Evolutionary conservation across 2,329 filamentous ascomycete species (phyloP).

Genomic region (Exophiala lecanii-corni): DNA sequence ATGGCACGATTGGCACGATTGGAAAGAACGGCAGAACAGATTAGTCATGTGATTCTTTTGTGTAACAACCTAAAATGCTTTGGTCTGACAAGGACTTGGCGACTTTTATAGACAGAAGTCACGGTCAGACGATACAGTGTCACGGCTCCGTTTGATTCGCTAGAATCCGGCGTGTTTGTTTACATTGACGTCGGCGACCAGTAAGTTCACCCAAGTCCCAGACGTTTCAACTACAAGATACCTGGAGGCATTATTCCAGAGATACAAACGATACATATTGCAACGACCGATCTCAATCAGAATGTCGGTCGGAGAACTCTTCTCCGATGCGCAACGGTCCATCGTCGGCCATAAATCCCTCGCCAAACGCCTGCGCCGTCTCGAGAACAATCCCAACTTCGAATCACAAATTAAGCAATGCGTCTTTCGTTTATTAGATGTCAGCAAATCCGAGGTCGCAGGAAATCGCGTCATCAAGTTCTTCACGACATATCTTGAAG

Average conservation of each 20-base stretch:
- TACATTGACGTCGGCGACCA: background rate
- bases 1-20: no score
- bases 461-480: constrained; percentile 85
- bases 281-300: background rate
- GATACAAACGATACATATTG: no score
- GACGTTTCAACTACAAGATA: no score
- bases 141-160: background rate
- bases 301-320: constrained; percentile 35
- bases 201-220: no score
- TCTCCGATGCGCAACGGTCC: constrained; percentile 79
- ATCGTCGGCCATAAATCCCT: constrained; percentile 88
- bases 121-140: no score
- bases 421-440: constrained; percentile 71
- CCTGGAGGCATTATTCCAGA: no score
- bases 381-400: constrained; percentile 70
- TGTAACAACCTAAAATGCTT: no score
- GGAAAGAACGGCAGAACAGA: no score
- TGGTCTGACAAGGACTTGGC: no score
- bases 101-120: no score
- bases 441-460: constrained; percentile 87
- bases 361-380: constrained; percentile 78
- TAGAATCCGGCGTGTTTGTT: background rate
- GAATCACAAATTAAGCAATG: constrained; percentile 81
- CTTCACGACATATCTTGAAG: constrained; percentile 77
- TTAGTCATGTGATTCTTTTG: no score